These are phyloP conservation scores for Tremella mesenterica DNA, from an alignment of 768 basidiomycete species.

Conservation along the genomic window DNA sequence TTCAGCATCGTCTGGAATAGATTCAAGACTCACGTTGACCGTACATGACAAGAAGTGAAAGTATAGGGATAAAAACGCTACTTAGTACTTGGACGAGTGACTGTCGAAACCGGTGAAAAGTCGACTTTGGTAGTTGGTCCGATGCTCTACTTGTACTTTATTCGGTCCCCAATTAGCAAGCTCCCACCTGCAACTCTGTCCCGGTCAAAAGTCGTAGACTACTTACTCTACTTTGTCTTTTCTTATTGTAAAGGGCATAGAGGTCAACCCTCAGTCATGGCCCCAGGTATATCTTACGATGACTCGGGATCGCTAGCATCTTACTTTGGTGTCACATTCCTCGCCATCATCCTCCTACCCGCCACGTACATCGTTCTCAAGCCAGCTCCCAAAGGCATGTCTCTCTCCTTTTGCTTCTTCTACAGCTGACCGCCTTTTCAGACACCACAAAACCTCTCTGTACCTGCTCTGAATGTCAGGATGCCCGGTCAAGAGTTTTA, in stretches of 20 bases:
- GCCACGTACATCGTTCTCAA: slow-evolving; percentile 51
- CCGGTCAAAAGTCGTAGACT: neutral
- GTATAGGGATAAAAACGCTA: too few relatives aligned
- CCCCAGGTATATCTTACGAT: slow-evolving; percentile 45
- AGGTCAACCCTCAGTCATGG: slow-evolving; percentile 3
- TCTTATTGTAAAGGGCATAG: neutral
- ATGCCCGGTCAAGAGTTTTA: slow-evolving; percentile 46
- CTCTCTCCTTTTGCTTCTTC: slow-evolving; percentile 48
- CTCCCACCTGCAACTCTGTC: neutral
- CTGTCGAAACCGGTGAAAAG: neutral
- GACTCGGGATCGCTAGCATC: slow-evolving; percentile 43
- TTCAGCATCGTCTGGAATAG: too few relatives aligned
- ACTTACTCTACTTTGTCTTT: neutral
- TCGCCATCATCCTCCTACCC: slow-evolving; percentile 73
- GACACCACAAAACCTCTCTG: slow-evolving; percentile 42
- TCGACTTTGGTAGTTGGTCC: neutral
- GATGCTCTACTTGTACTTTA: neutral
- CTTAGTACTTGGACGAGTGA: too few relatives aligned
- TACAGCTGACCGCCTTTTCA: neutral
- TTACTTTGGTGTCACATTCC: slow-evolving; percentile 85
- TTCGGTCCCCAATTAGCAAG: neutral
- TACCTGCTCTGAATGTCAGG: slow-evolving; percentile 49
- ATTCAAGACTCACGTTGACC: too few relatives aligned
- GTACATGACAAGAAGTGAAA: too few relatives aligned
- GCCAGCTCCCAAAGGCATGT: slow-evolving; percentile 47